Evolutionary conservation across 2,329 filamentous ascomycete species (phyloP), one percentile per base, ranked within the genome.

Genomic region (Ophiosphaerella narmari): DNA sequence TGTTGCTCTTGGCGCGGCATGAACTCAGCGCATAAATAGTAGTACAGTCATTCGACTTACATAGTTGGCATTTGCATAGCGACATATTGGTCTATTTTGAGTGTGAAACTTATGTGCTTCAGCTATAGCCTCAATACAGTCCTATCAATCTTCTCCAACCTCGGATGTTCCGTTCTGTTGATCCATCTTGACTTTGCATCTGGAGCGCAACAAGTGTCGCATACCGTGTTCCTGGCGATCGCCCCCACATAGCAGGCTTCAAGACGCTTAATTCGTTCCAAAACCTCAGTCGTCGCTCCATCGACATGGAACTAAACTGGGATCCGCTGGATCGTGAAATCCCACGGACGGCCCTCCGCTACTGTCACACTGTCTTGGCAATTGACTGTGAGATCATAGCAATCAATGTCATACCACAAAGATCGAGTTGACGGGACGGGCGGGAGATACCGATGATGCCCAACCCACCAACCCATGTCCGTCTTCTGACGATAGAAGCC

Each of bases 1-100:
- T n/a, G 49, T 54, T 40, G 62, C 64, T 31, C 55, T 73, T 29
- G 68, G 68, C 39, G 69, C 43, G 46, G 32, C 26, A 14, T 33
- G n/a, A 7, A 18, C 24, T 13, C 18, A 4, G 26, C 3, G 23
- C 31, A 43, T 38, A 40, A n/a, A 21, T 16, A 11, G 24, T 35
- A 21, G 41, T 21, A 21, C 18, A 43, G 21, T 18, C 3, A 16
- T 39, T 46, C 33, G 23, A 14, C 33, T 29, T 32, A 4, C n/a
- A n/a, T n/a, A n/a, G n/a, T n/a, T n/a, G 6, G 24, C 7, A 12
- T 34, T 36, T 43, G 41, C 41, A 43, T 43, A 39, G 24, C 24
- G 24, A 32, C 14, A 3, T 11, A 34, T 45, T 31, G 12, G 11
- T 7, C 11, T 29, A 29, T 36, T 21, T 43, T 24, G 32, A 7